phyloP scores from a whole-genome alignment of 495 filamentous ascomycete genomes.

The Penicillium cosmopolitanum region DNA sequence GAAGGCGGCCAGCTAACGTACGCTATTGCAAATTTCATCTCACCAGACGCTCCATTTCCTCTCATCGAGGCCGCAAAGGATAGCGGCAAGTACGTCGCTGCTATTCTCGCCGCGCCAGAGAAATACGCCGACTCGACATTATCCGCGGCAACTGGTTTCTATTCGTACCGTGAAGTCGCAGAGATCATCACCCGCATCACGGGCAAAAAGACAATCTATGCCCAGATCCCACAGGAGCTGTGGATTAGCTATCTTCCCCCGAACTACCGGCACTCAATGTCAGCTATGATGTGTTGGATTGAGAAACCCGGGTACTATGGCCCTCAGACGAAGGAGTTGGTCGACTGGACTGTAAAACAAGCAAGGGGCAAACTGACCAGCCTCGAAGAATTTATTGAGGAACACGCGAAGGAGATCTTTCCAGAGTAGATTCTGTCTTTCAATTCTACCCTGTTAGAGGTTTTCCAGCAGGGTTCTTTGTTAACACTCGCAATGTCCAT shows the following conservation, averaged over 20 bases:
- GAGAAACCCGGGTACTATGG: constrained; percentile 55
- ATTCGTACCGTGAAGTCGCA: constrained; percentile 40
- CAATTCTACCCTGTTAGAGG: not conserved
- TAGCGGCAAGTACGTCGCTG: constrained; percentile 55
- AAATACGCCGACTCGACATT: constrained; percentile 54
- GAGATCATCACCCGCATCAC: constrained; percentile 41
- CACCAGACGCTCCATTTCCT: constrained; percentile 40
- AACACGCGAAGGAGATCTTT: constrained; percentile 16
- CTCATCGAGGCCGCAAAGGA: constrained; percentile 50
- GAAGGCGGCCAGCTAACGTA: constrained; percentile 26
- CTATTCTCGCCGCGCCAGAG: constrained; percentile 54
- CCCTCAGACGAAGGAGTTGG: constrained; percentile 36
- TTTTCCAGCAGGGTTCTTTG: too few species aligned
- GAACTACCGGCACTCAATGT: constrained; percentile 28
- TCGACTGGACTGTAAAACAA: constrained; percentile 42
- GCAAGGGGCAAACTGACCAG: constrained; percentile 44
- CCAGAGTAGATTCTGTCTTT: not conserved
- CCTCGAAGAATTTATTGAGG: constrained; percentile 50
- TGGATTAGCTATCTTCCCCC: constrained; percentile 35
- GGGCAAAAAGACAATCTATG: constrained; percentile 51
- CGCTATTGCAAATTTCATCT: constrained; percentile 26
- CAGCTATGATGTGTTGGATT: constrained; percentile 37
- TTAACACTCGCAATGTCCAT: too few species aligned
- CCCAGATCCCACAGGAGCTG: constrained; percentile 44
- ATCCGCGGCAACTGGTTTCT: constrained; percentile 40